A percentile compares a stretch with the other conserved stretches of the same genome.
Evolutionary conservation across 73 alveolate genomes (phyloP).

Genomic region (Uronychia setigera): DNA sequence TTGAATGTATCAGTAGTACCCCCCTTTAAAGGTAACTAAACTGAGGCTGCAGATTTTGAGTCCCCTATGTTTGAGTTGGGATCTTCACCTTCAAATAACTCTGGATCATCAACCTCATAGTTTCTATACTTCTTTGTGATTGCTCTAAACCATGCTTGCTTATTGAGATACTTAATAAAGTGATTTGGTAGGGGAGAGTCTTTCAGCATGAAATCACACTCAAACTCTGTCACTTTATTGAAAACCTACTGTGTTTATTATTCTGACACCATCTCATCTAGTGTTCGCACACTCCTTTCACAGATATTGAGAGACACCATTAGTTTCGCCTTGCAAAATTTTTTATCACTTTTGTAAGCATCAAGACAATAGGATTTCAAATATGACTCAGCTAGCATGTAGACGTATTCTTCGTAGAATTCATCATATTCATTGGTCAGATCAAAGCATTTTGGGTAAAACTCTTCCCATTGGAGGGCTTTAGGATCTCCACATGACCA

Average conservation of each 20-base stretch:
- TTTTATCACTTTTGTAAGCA: not conserved
- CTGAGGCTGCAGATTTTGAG: not conserved
- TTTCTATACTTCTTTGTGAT: not conserved
- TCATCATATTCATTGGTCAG: constrained; percentile 62
- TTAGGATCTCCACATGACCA: constrained; percentile 50
- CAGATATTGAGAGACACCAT: not conserved
- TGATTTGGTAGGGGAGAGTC: not conserved
- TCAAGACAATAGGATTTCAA: not conserved
- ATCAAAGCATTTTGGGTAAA: constrained; percentile 87
- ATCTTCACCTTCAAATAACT: not conserved
- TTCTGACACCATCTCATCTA: not conserved
- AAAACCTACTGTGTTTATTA: not conserved
- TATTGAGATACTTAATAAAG: not conserved
- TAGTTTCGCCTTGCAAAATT: not conserved
- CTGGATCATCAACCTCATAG: not conserved
- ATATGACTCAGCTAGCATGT: not conserved
- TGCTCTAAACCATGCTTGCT: not conserved
- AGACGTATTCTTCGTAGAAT: not conserved
- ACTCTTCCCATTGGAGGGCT: constrained; percentile 45
- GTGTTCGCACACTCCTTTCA: not conserved
- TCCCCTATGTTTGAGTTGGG: not conserved
- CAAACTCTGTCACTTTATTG: not conserved
- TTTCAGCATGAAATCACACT: not conserved
- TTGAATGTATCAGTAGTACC: not conserved
- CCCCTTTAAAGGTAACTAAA: not conserved